A percentile compares a stretch with the other conserved stretches of the same genome.
Evolutionary conservation across 2,329 filamentous ascomycete genomes (phyloP).

Genomic region (Volutella citrinella): DNA sequence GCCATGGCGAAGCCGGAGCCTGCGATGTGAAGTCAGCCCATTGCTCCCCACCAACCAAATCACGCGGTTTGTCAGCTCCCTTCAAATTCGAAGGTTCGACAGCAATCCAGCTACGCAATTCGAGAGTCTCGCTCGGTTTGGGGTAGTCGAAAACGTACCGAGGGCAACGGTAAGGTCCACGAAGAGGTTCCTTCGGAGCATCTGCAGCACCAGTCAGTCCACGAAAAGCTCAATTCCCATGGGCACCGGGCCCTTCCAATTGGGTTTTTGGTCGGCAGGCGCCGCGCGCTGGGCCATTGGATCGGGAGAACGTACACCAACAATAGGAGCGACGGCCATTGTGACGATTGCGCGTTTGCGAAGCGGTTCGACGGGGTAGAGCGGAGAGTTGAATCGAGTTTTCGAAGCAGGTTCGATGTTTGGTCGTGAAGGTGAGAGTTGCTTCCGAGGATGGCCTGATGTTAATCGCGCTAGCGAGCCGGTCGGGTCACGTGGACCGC

Average conservation of each 20-base stretch:
- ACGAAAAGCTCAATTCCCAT: too few relatives aligned
- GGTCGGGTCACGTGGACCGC: constrained; percentile 18
- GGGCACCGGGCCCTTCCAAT: too few relatives aligned
- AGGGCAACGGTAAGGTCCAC: constrained; percentile 54
- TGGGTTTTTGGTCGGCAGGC: too few relatives aligned
- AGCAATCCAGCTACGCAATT: too few relatives aligned
- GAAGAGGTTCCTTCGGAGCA: constrained; percentile 59
- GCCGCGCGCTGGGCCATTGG: constrained; percentile 29
- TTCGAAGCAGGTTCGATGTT: constrained; percentile 21
- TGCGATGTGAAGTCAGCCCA: constrained; percentile 36
- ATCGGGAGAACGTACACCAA: constrained; percentile 49
- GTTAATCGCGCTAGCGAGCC: constrained; percentile 32
- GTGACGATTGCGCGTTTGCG: constrained; percentile 27
- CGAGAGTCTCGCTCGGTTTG: constrained; percentile 5
- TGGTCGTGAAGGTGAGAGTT: constrained; percentile 25
- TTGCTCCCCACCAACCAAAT: constrained; percentile 21
- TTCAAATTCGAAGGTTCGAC: too few relatives aligned
- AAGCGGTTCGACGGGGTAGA: constrained; percentile 18
- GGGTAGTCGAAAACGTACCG: constrained; percentile 41
- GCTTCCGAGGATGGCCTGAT: constrained; percentile 30
- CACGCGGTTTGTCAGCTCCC: constrained; percentile 21
- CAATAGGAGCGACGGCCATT: constrained; percentile 58
- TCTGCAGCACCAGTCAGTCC: constrained; percentile 43
- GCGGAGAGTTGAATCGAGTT: constrained; percentile 18
- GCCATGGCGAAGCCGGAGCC: constrained; percentile 53